Evolutionary conservation across 129 eudicot species (phyloP).

Genomic region (Smallanthus sonchifolius): DNA sequence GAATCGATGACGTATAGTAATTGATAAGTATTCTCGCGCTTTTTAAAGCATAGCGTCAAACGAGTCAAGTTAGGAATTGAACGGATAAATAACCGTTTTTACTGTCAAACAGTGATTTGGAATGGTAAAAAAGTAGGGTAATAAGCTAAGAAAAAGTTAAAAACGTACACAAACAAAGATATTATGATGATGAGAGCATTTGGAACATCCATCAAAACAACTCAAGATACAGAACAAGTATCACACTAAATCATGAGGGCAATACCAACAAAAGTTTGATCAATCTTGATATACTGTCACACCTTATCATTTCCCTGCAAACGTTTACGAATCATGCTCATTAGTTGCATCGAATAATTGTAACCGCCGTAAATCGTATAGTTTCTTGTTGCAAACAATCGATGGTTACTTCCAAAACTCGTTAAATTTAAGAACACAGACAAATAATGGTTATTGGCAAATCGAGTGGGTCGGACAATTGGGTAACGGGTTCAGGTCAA

Average conservation of each 20-base stretch:
- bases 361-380: background rate
- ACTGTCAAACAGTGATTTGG: background rate
- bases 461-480: background rate
- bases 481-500: background rate
- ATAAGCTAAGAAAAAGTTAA: constrained; percentile 5
- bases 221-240: constrained; percentile 27
- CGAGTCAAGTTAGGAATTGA: background rate
- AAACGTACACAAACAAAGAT: constrained; percentile 23
- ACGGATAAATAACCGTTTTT: background rate
- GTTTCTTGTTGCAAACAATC: background rate
- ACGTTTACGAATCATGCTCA: background rate
- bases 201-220: constrained; percentile 29
- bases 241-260: constrained; percentile 31
- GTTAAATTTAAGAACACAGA: background rate
- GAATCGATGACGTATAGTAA: too few species aligned
- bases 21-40: background rate
- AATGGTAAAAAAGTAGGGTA: background rate
- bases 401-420: background rate
- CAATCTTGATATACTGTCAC: constrained; percentile 28
- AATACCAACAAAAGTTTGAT: constrained; percentile 22
- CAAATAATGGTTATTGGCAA: background rate
- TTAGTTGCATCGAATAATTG: background rate
- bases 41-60: too few species aligned
- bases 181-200: constrained; percentile 18
- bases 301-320: constrained; percentile 28